Conservation (phyloP, 306 rosid species). For the Sesbania bispinosa region DNA sequence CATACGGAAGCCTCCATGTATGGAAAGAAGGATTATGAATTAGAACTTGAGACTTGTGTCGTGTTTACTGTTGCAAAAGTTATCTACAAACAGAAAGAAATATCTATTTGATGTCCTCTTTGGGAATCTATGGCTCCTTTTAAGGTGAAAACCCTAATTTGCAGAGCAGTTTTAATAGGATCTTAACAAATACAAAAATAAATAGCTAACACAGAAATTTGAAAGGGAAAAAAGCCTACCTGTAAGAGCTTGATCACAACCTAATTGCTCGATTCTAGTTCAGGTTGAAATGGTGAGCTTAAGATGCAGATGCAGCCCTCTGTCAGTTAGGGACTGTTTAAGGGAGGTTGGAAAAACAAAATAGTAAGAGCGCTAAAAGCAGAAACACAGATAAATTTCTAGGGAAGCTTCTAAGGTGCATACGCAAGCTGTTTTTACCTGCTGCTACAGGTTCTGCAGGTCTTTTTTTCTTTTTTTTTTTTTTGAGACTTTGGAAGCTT, state of each 20-base stretch:
- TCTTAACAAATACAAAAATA: neutral
- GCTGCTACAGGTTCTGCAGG: no score
- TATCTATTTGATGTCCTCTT: no score
- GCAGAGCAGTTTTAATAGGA: neutral
- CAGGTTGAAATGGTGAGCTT: conserved; percentile 23
- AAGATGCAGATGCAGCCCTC: conserved; percentile 20
- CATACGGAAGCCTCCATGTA: neutral
- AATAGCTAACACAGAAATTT: neutral
- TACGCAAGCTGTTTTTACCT: no score
- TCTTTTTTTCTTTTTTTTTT: no score
- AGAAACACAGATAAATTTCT: no score
- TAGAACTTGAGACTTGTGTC: neutral
- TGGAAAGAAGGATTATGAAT: neutral
- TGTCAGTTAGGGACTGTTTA: conserved; percentile 45
- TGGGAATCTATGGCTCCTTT: neutral
- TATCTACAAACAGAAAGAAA: neutral
- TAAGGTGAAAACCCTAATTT: conserved; percentile 11
- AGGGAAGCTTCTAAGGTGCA: no score
- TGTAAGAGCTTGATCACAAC: conserved; percentile 30
- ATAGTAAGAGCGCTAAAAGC: no score
- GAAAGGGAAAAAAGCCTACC: no score
- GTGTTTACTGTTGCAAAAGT: neutral
- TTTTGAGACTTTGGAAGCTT: no score
- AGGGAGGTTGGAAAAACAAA: no score
- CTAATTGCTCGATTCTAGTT: conserved; percentile 17